phyloP scores from a whole-genome alignment of 179 eudicot species.

The Beta corolliflora region DNA sequence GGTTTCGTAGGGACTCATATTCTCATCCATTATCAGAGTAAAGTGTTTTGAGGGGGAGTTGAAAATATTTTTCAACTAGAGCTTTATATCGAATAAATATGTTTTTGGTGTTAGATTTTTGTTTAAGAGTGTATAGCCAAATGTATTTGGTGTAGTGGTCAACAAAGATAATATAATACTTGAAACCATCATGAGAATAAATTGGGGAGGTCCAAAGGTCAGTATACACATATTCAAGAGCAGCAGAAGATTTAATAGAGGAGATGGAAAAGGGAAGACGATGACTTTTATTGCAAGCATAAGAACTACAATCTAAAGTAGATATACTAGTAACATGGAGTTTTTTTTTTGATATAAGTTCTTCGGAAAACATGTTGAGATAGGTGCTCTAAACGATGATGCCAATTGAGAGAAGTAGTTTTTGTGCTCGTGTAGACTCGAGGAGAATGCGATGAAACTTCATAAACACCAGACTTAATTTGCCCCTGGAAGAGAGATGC shows the following conservation, averaged over 20 bases:
- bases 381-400: slow-evolving; percentile 6
- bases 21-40: not conserved
- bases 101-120: not conserved
- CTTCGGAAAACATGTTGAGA: not conserved
- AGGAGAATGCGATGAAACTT: not conserved
- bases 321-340: slow-evolving; percentile 1
- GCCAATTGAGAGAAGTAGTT: not conserved
- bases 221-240: not conserved
- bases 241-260: not conserved
- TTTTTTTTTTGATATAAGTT: not conserved
- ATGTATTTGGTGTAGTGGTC: not conserved
- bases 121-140: not conserved
- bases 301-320: slow-evolving; percentile 14
- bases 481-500: not conserved
- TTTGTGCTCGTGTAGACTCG: slow-evolving; percentile 1
- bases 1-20: not conserved
- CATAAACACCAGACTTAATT: slow-evolving; percentile 5
- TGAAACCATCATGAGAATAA: not conserved
- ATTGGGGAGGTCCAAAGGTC: not conserved
- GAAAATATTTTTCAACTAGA: not conserved
- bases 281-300: slow-evolving; percentile 22
- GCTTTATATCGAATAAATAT: not conserved
- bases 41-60: not conserved
- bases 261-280: slow-evolving; percentile 1
- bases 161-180: not conserved